phyloP scores from a whole-genome alignment of 2,329 filamentous ascomycete genomes.

The Dothideomycetes sp. region DNA sequence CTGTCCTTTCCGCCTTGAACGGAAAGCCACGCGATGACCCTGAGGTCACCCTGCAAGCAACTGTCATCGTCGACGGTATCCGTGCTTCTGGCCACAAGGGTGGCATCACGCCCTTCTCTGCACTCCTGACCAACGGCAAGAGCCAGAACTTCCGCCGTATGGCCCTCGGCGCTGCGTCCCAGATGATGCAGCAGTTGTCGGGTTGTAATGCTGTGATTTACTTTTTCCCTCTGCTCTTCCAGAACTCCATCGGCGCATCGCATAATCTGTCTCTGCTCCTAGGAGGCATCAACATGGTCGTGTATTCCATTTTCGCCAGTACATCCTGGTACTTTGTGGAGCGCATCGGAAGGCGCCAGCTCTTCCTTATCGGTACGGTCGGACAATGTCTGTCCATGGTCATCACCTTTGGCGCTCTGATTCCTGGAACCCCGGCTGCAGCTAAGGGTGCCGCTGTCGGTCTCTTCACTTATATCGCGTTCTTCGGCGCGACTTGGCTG shows the following conservation, averaged over 20 bases:
- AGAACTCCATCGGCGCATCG: constrained; percentile 38
- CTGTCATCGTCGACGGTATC: constrained; percentile 54
- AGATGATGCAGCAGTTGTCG: constrained; percentile 53
- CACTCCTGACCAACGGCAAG: constrained; percentile 50
- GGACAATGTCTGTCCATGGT: constrained; percentile 47
- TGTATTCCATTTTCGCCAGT: constrained; percentile 45
- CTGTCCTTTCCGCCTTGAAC: constrained; percentile 12
- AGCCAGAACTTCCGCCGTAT: constrained; percentile 53
- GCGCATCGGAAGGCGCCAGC: constrained; percentile 41
- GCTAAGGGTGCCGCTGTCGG: constrained; percentile 43
- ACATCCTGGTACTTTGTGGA: constrained; percentile 56
- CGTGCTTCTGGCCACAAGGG: constrained; percentile 28
- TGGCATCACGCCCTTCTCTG: constrained; percentile 34
- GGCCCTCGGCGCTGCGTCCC: constrained; percentile 46
- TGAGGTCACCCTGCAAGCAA: constrained; percentile 37
- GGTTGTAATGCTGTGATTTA: constrained; percentile 40
- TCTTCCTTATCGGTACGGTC: constrained; percentile 31
- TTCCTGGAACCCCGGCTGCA: constrained; percentile 20
- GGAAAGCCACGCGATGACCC: constrained; percentile 5
- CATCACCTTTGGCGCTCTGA: constrained; percentile 29
- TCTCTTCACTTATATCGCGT: constrained; percentile 59
- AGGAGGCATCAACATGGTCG: constrained; percentile 42
- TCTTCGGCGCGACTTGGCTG: constrained; percentile 47
- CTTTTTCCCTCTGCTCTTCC: constrained; percentile 30
- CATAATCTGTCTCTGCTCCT: constrained; percentile 32